Percentiles rank a stretch among this genome's conserved stretches.
phyloP scores from a whole-genome alignment of 257 asterid species.

The Ocimum tenuiflorum region DNA sequence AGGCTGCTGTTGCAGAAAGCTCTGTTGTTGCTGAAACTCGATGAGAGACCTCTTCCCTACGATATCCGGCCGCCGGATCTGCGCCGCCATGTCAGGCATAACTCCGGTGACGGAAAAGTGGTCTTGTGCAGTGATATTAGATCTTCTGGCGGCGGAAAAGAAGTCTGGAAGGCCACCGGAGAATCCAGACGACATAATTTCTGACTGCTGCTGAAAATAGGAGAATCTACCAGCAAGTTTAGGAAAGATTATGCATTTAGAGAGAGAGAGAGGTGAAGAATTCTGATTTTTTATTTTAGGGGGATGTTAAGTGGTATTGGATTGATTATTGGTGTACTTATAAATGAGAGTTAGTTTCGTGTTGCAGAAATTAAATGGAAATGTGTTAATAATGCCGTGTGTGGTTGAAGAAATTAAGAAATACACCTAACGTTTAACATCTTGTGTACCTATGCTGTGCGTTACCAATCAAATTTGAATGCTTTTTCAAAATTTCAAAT shows the following conservation, averaged over 20 bases:
- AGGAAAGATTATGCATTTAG: conserved; percentile 27
- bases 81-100: conserved; percentile 37
- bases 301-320: conserved; percentile 33
- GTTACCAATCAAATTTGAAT: too few species aligned
- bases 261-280: conserved; percentile 6
- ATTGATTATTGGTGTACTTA: conserved; percentile 36
- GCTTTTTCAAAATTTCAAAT: too few species aligned
- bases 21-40: conserved; percentile 53
- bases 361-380: conserved; percentile 20
- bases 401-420: too few species aligned
- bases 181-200: conserved; percentile 52
- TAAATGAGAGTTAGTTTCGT: neutral
- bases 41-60: conserved; percentile 59
- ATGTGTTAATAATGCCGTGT: too few species aligned
- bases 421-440: too few species aligned
- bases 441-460: too few species aligned
- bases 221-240: conserved; percentile 4
- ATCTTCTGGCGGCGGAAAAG: conserved; percentile 40
- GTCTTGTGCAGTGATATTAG: conserved; percentile 23
- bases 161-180: conserved; percentile 56
- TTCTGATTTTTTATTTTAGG: too few species aligned
- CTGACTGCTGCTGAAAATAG: neutral
- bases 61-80: conserved; percentile 45
- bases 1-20: conserved; percentile 29
- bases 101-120: conserved; percentile 43